These are phyloP conservation scores for Rosa hybrid DNA, from an alignment of 331 rosid species.

Conservation along the genomic window DNA sequence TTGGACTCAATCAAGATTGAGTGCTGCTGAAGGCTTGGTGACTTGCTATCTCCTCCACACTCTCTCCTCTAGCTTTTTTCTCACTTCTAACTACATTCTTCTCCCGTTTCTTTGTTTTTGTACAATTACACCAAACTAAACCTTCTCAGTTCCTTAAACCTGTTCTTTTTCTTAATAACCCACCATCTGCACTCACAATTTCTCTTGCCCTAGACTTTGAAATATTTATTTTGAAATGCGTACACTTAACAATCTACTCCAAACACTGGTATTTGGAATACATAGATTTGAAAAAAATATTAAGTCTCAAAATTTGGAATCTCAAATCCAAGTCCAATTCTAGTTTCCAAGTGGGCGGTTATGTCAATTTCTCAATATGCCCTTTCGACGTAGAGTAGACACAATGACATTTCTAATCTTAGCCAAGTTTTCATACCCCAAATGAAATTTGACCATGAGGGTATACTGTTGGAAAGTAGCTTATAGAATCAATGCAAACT, in stretches of 20 bases:
- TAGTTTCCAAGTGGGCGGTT: background rate
- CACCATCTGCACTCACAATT: background rate
- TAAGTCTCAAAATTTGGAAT: no score
- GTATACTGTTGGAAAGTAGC: background rate
- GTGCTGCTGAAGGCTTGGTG: no score
- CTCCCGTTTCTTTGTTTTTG: background rate
- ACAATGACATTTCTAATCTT: background rate
- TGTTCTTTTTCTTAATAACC: background rate
- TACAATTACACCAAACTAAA: background rate
- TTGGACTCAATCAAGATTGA: no score
- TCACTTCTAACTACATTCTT: background rate
- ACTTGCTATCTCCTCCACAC: no score
- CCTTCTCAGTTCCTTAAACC: background rate
- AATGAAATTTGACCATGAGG: slow-evolving; percentile 1
- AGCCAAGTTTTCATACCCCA: background rate
- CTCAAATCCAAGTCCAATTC: background rate
- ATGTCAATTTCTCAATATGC: background rate
- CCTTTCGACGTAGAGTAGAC: background rate
- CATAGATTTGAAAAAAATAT: no score
- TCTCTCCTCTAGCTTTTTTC: no score
- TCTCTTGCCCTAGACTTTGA: no score
- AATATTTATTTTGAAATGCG: background rate
- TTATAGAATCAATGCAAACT: background rate
- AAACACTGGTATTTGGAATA: no score
- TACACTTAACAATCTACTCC: no score